These are phyloP conservation scores for Glebionis coronaria DNA, from an alignment of 129 eudicot genomes.

Conservation along the genomic window DNA sequence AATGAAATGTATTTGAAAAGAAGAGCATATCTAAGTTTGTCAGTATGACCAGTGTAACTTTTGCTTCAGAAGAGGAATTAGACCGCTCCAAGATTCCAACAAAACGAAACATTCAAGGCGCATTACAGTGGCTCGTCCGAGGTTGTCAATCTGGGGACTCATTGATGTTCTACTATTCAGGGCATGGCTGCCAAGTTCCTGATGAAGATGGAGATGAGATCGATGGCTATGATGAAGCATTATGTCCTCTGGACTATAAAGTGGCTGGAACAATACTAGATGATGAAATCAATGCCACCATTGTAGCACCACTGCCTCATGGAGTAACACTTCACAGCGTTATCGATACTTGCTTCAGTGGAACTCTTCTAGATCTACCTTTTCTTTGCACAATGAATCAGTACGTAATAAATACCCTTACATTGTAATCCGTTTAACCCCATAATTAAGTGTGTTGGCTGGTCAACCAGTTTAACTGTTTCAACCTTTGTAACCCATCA, in stretches of 20 bases:
- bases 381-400: constrained; percentile 49
- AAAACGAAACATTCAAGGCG: constrained; percentile 44
- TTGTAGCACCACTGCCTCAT: constrained; percentile 61
- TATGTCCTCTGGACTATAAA: constrained; percentile 67
- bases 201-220: constrained; percentile 64
- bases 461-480: no score
- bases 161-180: constrained; percentile 67
- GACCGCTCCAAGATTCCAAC: constrained; percentile 54
- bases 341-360: constrained; percentile 64
- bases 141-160: constrained; percentile 70
- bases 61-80: constrained; percentile 46
- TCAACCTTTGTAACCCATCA: no score
- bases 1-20: not conserved
- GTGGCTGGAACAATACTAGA: constrained; percentile 55
- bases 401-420: constrained; percentile 29
- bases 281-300: constrained; percentile 67
- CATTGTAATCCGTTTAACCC: not conserved
- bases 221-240: constrained; percentile 69
- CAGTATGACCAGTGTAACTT: not conserved
- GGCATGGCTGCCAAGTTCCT: constrained; percentile 49
- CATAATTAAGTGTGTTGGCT: not conserved
- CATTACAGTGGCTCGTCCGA: constrained; percentile 55
- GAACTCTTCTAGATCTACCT: constrained; percentile 66
- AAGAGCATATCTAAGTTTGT: not conserved
- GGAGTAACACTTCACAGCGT: constrained; percentile 71